A percentile compares a stretch with the other conserved stretches of the same genome.
Conservation (phyloP, 202 grass and related monocot species). For the Zoysia matrella region DNA sequence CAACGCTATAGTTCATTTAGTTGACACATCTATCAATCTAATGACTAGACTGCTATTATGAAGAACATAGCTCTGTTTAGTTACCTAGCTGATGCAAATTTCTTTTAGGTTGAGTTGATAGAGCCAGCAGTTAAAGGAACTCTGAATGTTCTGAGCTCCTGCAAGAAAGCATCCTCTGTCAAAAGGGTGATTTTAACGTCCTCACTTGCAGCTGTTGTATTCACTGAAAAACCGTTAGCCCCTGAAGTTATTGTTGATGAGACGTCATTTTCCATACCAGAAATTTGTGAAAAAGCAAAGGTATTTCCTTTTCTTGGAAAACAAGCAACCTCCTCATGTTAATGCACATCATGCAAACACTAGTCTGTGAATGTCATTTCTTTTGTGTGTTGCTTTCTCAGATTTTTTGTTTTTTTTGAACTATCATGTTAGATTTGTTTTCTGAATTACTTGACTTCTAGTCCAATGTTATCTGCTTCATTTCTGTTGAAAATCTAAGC, state of each 20-base stretch:
- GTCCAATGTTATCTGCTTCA: constrained; percentile 1
- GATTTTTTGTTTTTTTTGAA: background rate
- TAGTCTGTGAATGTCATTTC: background rate
- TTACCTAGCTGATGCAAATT: background rate
- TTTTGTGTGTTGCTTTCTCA: background rate
- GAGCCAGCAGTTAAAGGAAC: constrained; percentile 73
- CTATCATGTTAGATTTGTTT: background rate
- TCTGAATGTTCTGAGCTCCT: constrained; percentile 62
- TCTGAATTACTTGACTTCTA: constrained; percentile 8
- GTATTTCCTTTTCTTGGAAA: constrained; percentile 17
- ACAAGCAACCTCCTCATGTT: background rate
- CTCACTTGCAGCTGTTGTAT: constrained; percentile 55
- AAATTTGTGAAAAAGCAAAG: constrained; percentile 62
- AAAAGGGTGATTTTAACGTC: constrained; percentile 70
- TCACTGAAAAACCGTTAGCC: constrained; percentile 53
- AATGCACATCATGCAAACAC: too few species aligned
- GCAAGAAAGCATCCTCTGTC: constrained; percentile 56
- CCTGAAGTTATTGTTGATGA: constrained; percentile 66
- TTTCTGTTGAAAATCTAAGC: background rate
- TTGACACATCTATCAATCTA: background rate
- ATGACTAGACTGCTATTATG: background rate
- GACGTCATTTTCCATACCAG: constrained; percentile 57
- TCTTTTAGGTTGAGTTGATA: constrained; percentile 58
- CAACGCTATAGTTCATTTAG: background rate
- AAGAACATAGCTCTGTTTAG: background rate